phyloP scores from a whole-genome alignment of 1,139 yeast genomes.

The Ogataea hybrid region DNA sequence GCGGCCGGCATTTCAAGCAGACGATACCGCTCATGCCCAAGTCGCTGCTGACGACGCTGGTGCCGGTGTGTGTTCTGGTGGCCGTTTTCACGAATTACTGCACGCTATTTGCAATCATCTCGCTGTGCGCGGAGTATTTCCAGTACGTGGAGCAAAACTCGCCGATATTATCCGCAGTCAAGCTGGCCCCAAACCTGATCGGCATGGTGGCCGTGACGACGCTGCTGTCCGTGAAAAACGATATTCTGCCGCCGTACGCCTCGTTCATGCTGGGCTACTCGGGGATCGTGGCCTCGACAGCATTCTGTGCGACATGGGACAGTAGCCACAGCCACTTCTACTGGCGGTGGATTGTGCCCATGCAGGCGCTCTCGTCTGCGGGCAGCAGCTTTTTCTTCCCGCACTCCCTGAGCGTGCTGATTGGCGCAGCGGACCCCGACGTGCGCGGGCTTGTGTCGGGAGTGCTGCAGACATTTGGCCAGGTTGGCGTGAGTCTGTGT shows the following conservation, averaged over 20 bases:
- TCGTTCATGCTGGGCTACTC: slow-evolving; percentile 4
- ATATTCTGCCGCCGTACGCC: background rate
- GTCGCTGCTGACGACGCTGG: slow-evolving; percentile 1
- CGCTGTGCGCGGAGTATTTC: slow-evolving; percentile 3
- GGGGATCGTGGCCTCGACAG: background rate
- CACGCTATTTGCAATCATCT: slow-evolving; percentile 1
- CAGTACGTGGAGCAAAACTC: slow-evolving; percentile 11
- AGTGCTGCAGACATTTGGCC: too few species aligned
- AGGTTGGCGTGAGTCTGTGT: too few species aligned
- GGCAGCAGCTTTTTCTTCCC: too few species aligned
- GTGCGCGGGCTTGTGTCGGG: too few species aligned
- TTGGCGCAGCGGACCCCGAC: too few species aligned
- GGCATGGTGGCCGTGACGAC: slow-evolving; percentile 4
- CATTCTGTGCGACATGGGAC: background rate
- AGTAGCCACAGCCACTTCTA: background rate
- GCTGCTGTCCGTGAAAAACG: slow-evolving; percentile 1
- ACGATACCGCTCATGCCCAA: slow-evolving; percentile 6
- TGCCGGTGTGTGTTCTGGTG: slow-evolving; percentile 2
- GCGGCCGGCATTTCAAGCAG: background rate
- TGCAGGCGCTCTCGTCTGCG: slow-evolving; percentile 1
- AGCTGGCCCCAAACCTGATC: slow-evolving; percentile 23
- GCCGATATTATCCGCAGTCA: slow-evolving; percentile 26
- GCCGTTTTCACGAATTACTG: slow-evolving; percentile 1
- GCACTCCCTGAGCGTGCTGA: too few species aligned
- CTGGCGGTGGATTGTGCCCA: slow-evolving; percentile 5